Conservation (phyloP, 352 stramenopile genomes). For the Pythium pyrilobum region DNA sequence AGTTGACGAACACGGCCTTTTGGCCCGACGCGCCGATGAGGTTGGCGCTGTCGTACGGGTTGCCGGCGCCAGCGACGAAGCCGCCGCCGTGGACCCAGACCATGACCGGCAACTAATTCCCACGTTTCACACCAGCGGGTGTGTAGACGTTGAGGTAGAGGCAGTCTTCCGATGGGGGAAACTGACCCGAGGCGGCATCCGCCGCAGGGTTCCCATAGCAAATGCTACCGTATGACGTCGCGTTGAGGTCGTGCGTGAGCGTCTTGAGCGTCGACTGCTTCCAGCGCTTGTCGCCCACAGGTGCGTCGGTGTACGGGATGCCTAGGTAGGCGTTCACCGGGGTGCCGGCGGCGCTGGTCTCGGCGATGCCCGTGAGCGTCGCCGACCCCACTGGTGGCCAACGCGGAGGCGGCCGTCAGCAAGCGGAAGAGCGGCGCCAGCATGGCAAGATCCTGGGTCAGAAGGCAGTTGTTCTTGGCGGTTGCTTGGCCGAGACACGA, state of each 20-base stretch:
- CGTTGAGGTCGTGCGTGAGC: not conserved
- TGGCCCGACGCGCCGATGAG: conserved; percentile 3
- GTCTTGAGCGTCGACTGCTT: conserved; percentile 1
- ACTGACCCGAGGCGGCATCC: not conserved
- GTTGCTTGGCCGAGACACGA: too few relatives aligned
- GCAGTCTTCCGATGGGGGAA: conserved; percentile 19
- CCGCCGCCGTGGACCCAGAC: conserved; percentile 29
- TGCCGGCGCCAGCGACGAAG: conserved; percentile 14
- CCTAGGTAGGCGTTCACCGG: not conserved
- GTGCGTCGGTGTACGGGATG: not conserved
- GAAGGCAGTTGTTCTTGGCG: too few relatives aligned
- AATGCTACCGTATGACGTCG: not conserved
- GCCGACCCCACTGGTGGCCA: too few relatives aligned
- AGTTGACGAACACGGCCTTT: conserved; percentile 27
- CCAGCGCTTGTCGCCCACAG: not conserved
- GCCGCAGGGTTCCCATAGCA: not conserved
- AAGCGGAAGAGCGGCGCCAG: too few relatives aligned
- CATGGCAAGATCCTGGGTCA: too few relatives aligned
- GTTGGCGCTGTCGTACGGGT: not conserved
- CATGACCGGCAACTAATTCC: conserved; percentile 24
- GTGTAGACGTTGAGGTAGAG: conserved; percentile 30
- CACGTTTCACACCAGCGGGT: conserved; percentile 9
- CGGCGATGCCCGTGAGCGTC: not conserved
- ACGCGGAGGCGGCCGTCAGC: too few relatives aligned
- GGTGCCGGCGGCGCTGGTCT: not conserved